Percentiles rank a stretch among this genome's conserved stretches.
phyloP scores from a whole-genome alignment of 2,329 filamentous ascomycete species.

The Lasiodiplodia theobromae region DNA sequence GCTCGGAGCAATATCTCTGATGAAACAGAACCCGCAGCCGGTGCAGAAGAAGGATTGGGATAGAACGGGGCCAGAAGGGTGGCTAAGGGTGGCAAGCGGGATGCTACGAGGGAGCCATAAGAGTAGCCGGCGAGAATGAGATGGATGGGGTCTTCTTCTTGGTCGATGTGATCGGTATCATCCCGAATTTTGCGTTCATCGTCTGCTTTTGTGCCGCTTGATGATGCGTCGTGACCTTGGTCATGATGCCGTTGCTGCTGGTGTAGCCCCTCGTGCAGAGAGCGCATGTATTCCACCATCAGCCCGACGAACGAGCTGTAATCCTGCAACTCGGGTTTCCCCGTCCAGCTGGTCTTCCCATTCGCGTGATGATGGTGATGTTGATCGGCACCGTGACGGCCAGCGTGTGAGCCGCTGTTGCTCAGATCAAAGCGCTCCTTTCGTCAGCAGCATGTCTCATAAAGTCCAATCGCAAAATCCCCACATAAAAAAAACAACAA shows the following conservation, averaged over 20 bases:
- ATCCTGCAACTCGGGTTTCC: slow-evolving; percentile 79
- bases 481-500: background rate
- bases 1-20: slow-evolving; percentile 73
- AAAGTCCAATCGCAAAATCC: background rate
- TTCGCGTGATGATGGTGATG: slow-evolving; percentile 42
- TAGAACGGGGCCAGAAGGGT: slow-evolving; percentile 66
- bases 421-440: background rate
- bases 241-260: background rate
- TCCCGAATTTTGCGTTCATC: background rate
- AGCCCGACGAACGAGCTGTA: slow-evolving; percentile 86
- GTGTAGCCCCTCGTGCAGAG: background rate
- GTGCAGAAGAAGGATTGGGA: slow-evolving; percentile 61
- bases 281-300: slow-evolving; percentile 71
- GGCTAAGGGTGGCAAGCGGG: slow-evolving; percentile 68
- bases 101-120: slow-evolving; percentile 85
- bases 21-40: slow-evolving; percentile 66
- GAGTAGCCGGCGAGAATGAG: slow-evolving; percentile 82
- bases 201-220: background rate
- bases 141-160: slow-evolving; percentile 34
- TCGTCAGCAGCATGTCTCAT: background rate
- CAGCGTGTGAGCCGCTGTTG: slow-evolving; percentile 74
- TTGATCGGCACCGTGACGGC: background rate
- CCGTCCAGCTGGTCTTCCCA: slow-evolving; percentile 87
- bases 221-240: background rate
- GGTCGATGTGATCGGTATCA: background rate